Base-by-base conservation (phyloP, 2,329 filamentous ascomycete genomes). In the Fusarium xyrophilum region DNA sequence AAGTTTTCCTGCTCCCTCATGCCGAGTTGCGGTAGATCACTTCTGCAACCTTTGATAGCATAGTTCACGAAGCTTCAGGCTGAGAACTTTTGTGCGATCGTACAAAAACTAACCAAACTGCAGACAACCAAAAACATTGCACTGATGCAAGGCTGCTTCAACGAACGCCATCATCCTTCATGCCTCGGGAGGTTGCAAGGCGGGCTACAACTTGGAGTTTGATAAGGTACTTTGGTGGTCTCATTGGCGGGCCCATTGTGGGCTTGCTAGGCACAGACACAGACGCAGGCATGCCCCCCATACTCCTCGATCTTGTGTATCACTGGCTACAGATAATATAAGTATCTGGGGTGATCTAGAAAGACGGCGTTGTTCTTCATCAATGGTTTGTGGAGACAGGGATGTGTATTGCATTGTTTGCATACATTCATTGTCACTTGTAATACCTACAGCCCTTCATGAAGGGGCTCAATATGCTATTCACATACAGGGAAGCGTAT, bases 251-350 rank as follows among this genome's bases (percentile, higher is more conserved):
- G 61, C 53, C 66, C 66, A 53, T 66, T 60, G 36, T 35, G 56
- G 57, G 25, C 57, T 43, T 62, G 66, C 61, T 56, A 60, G 59
- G 43, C 35, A 43, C 40, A 60, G 53, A 21, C 53, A 54, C 44
- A 65, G 52, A 48, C 42, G 30, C 38, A 46, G 60, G 43, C 60
- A 39, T 48, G 27, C 63, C 64, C 64, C 64, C 48, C 53, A 67
- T 69, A 55, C 50, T 50, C 66, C 40, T 53, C 48, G 61, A 67
- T 55, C 54, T 67, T 53, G 42, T 67, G 51, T 60, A 56, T 69
- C 36, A 64, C 54, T 69, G 63, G 58, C 47, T 67, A 47, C 55
- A 60, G 53, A 60, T 56, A 30, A 56, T 56, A n/a, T n/a, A n/a
- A n/a, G n/a, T n/a, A n/a, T 44, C 35, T 54, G 62, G 57, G 30